Conservation (phyloP, 1,284 basidiomycete genomes). For the Moniliophthora roreri region DNA sequence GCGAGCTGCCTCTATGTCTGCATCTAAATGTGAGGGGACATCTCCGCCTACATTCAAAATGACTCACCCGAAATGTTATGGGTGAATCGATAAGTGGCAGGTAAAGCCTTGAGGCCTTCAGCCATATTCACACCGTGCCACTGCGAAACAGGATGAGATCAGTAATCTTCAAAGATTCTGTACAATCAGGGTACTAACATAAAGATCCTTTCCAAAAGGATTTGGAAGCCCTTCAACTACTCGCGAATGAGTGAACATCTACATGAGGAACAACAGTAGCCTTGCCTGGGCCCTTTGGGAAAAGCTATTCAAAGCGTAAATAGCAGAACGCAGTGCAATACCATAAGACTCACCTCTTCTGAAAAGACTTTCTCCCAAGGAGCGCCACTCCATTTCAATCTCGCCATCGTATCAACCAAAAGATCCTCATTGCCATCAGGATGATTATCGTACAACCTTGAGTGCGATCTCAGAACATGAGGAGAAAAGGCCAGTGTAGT, state of each 20-base stretch:
- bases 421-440: constrained; percentile 51
- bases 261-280: not conserved
- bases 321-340: too few relatives aligned
- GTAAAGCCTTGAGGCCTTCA: constrained; percentile 42
- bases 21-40: not conserved
- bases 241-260: constrained; percentile 22
- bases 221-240: constrained; percentile 25
- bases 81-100: constrained; percentile 41
- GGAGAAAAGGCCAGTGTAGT: not conserved
- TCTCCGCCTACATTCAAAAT: not conserved
- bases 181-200: not conserved
- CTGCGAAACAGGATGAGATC: not conserved
- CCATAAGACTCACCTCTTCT: constrained; percentile 24
- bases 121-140: constrained; percentile 46
- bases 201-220: constrained; percentile 29
- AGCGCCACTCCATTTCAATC: constrained; percentile 50
- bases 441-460: constrained; percentile 53
- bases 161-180: too few relatives aligned
- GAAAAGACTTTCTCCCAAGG: constrained; percentile 46
- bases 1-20: constrained; percentile 51
- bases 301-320: too few relatives aligned
- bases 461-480: not conserved
- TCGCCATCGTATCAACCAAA: constrained; percentile 54
- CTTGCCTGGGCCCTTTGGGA: constrained; percentile 19
- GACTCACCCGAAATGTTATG: constrained; percentile 38